Evolutionary conservation across 331 rosid genomes (phyloP).

Genomic region (Telfairia occidentalis): DNA sequence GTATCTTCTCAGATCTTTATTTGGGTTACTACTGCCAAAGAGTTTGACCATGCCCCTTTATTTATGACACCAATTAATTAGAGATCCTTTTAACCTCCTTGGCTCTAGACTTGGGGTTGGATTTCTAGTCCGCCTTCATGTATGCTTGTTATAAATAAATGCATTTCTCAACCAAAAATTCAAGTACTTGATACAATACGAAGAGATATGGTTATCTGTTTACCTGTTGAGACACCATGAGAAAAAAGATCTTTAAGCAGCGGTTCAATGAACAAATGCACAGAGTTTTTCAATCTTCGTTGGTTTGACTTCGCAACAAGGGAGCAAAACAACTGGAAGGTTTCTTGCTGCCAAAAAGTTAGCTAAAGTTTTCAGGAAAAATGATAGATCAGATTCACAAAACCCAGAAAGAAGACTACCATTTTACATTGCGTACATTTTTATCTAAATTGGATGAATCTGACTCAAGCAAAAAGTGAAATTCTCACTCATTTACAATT

Average conservation of each 20-base stretch:
- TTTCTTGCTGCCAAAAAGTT: slow-evolving; percentile 35
- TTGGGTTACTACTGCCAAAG: neutral
- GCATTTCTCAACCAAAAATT: neutral
- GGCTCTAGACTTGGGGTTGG: neutral
- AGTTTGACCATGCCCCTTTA: neutral
- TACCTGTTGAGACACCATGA: slow-evolving; percentile 33
- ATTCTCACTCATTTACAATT: no score
- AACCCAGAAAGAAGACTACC: neutral
- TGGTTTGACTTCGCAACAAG: slow-evolving; percentile 53
- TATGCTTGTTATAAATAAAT: neutral
- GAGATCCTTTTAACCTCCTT: neutral
- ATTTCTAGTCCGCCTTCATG: neutral
- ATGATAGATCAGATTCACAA: neutral
- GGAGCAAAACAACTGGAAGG: slow-evolving; percentile 23
- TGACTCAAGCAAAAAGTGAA: neutral
- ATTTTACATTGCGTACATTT: neutral
- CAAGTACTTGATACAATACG: neutral
- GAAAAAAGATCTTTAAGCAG: slow-evolving; percentile 52
- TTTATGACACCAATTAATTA: neutral
- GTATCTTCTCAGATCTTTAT: neutral
- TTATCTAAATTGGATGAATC: neutral
- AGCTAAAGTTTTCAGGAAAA: neutral
- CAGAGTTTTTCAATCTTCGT: slow-evolving; percentile 36
- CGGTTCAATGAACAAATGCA: slow-evolving; percentile 43
- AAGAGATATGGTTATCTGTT: slow-evolving; percentile 8